Evolutionary conservation across 208 protist species (phyloP).

Genomic region (Leishmania arabica): DNA sequence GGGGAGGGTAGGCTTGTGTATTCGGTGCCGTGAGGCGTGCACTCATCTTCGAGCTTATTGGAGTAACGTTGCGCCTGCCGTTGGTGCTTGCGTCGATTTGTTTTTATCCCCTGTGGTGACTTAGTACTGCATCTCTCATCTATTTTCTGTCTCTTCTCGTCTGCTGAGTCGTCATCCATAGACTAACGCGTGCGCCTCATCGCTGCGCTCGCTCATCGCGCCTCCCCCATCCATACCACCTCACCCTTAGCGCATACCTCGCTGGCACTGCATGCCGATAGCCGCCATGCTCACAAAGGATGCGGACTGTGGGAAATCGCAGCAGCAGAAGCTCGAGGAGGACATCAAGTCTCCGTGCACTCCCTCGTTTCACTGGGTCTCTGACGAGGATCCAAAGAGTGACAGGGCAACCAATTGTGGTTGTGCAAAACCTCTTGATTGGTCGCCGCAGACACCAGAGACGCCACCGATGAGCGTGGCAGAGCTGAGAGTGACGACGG

Average conservation of each 20-base stretch:
- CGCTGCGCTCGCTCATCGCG: background rate
- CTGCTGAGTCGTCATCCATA: background rate
- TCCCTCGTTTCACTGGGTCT: slow-evolving; percentile 11
- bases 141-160: background rate
- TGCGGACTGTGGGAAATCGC: background rate
- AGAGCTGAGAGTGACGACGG: background rate
- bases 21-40: background rate
- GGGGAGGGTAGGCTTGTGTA: background rate
- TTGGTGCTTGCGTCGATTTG: background rate
- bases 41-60: background rate
- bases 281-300: background rate
- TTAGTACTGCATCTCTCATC: background rate
- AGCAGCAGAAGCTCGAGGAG: background rate
- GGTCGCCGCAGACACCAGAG: slow-evolving; percentile 37
- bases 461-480: slow-evolving; percentile 9
- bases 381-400: background rate
- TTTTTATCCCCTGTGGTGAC: background rate
- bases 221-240: background rate
- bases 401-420: background rate
- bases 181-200: background rate
- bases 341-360: slow-evolving; percentile 20
- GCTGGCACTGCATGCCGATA: background rate
- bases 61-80: background rate
- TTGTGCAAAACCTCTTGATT: slow-evolving; percentile 14
- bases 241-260: background rate